Base-by-base conservation (phyloP, 2,329 filamentous ascomycete species). In the Penicillium sp. region DNA sequence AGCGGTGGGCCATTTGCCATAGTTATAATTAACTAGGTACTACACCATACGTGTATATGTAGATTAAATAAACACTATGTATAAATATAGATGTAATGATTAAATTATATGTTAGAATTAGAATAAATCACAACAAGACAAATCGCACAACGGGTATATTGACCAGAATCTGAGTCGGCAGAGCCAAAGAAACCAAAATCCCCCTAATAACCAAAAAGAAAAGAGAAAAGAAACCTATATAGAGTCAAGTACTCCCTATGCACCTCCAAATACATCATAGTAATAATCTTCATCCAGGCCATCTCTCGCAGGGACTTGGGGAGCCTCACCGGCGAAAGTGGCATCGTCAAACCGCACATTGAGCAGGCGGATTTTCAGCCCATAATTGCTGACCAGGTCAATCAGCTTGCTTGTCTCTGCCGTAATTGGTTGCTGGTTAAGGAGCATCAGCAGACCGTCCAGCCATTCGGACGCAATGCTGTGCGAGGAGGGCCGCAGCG, bases 361-460 rank as follows among this genome's bases (percentile, higher is more conserved):
- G 67, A 99, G 80, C 71, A 99, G 78, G 41, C 94, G 82, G 61
- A 99, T 95, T 80, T 96, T 96, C 62, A 97, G 79, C 5, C 94
- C 93, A 72, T 96, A 97, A 66, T 95, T 90, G 69, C 87, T 87
- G 59, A 97, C 90, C 67, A 97, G 79, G 55, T 88, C 86, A 54
- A 97, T 88, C 61, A 97, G 79, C 75, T 94, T 95, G 72, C 89
- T 93, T 37, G 94, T 97, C 77, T 97, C 93, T 3, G 92, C 86
- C n/a, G 94, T 99, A 71, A 99, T 97, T 21, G 94, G 94, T 58
- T 93, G 86, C 75, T 99, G 94, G 71, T 95, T 92, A 25, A 99
- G 82, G 54, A 99, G 81, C 92, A 99, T 96, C 56, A 97, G 82
- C 63, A 99, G 78, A 1, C 94, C 94, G 73, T 99, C 94, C 6